A percentile compares a stretch with the other conserved stretches of the same genome.
Evolutionary conservation across 176 grass and related monocot species (phyloP).

Genomic region (Hsuehochloa calcarea): DNA sequence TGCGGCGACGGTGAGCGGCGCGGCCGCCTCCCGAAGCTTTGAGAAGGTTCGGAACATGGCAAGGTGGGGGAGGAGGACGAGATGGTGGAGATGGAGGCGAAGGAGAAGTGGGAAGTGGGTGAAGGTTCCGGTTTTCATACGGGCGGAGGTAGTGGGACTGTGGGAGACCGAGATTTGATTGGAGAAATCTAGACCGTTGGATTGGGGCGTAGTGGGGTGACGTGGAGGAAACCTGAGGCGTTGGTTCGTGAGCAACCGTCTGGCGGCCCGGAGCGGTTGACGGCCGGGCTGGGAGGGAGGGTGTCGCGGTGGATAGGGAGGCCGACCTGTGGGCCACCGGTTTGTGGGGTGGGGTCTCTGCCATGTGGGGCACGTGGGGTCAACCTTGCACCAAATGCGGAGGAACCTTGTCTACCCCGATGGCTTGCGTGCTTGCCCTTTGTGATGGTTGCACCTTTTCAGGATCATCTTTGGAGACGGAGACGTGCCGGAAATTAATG

Average conservation of each 20-base stretch:
- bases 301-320: conserved; percentile 1
- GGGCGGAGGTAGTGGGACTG: conserved; percentile 19
- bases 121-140: conserved; percentile 38
- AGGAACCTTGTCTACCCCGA: conserved; percentile 26
- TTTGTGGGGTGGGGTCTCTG: not conserved
- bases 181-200: conserved; percentile 42
- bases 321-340: conserved; percentile 41
- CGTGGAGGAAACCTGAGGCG: not conserved
- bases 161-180: conserved; percentile 57
- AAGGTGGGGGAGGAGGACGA: not conserved
- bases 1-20: conserved; percentile 22
- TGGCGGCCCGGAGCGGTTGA: conserved; percentile 56
- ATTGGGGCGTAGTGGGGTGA: not conserved
- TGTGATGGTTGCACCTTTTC: conserved; percentile 13
- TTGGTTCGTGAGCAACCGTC: not conserved
- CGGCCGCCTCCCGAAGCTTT: conserved; percentile 46
- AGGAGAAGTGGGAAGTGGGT: conserved; percentile 37
- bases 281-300: conserved; percentile 28
- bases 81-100: not conserved
- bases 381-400: not conserved
- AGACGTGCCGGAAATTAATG: not conserved
- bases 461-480: not conserved
- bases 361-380: conserved; percentile 46
- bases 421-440: not conserved
- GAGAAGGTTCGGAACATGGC: conserved; percentile 49